Base-by-base conservation (phyloP, 2,329 filamentous ascomycete genomes). In the Magnaporthales sp. region DNA sequence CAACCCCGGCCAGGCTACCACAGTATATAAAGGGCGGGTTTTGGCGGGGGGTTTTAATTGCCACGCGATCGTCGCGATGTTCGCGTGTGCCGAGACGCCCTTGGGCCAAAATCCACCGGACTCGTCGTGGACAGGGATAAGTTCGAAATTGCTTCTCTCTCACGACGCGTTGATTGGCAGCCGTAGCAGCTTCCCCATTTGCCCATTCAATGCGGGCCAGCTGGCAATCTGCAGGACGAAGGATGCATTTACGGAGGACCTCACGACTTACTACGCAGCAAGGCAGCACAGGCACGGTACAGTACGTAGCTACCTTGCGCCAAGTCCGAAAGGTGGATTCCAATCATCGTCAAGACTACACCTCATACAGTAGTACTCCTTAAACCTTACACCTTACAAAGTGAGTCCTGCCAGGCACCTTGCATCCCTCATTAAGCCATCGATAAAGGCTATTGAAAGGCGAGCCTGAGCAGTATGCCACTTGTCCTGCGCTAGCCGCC, bases 111-210 rank as follows among this genome's bases (percentile, higher is more conserved):
- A 58, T 27, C 6, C 38, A 51, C 38, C 38, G 19, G 38, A 8
- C 38, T 51, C 19, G 19, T 51, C 38, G 38, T 51, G 38, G n/a
- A 51, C 38, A 51, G 38, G 38, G 38, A 51, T 51, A 7, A n/a
- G 38, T n/a, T 51, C 19, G 10, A 19, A 51, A 51, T 4, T 51
- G 38, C 38, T 19, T 51, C 38, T 19, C 4, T 19, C 38, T 51
- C 38, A 19, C 31, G 60, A 66, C 65, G 65, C 65, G 65, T 66
- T 66, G 65, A 66, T 66, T 66, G 65, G 65, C 56, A 62, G 54
- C 64, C 19, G 9, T 11, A 4, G 22, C 54, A 58, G 54, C 54
- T 58, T 27, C 54, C 54, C 54, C 54, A 58, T 58, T 58, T 27
- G 54, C 9, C 38, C 38, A 51, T 51, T 51, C 38, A 51, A 51